Conservation (phyloP, 805 yeast species). For the Grigorovia yakushimaensis region DNA sequence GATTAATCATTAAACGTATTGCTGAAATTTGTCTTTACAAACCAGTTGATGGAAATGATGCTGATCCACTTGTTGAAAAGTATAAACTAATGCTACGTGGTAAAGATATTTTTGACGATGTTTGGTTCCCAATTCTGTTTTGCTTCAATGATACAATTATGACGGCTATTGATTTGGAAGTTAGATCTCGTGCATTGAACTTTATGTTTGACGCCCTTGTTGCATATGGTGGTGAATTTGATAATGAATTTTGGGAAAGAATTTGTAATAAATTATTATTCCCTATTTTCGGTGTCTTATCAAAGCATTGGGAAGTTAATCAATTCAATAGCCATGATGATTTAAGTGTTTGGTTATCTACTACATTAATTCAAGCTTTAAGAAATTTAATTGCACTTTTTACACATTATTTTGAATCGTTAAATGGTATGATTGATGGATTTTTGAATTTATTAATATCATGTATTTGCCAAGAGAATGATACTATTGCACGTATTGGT, state of each 20-base stretch:
- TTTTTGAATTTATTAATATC: constrained; percentile 68
- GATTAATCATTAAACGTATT: constrained; percentile 48
- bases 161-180: constrained; percentile 91
- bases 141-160: constrained; percentile 83
- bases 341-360: constrained; percentile 89
- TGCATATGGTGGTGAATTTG: constrained; percentile 70
- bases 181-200: constrained; percentile 78
- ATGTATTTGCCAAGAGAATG: constrained; percentile 94
- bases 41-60: constrained; percentile 6
- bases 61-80: constrained; percentile 9
- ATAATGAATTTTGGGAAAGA: constrained; percentile 69
- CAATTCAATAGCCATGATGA: constrained; percentile 69
- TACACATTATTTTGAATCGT: constrained; percentile 68
- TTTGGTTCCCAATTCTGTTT: constrained; percentile 80
- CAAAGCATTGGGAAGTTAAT: constrained; percentile 63
- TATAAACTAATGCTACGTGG: constrained; percentile 22
- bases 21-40: constrained; percentile 35
- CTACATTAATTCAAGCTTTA: constrained; percentile 91
- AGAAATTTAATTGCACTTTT: constrained; percentile 79
- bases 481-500: constrained; percentile 92
- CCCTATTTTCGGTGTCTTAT: constrained; percentile 80
- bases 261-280: constrained; percentile 70
- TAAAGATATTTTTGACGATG: constrained; percentile 39
- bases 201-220: constrained; percentile 73
- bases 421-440: constrained; percentile 67